These are phyloP conservation scores for Sporothrix brasiliensis DNA, from an alignment of 2,329 filamentous ascomycete species.

Conservation along the genomic window DNA sequence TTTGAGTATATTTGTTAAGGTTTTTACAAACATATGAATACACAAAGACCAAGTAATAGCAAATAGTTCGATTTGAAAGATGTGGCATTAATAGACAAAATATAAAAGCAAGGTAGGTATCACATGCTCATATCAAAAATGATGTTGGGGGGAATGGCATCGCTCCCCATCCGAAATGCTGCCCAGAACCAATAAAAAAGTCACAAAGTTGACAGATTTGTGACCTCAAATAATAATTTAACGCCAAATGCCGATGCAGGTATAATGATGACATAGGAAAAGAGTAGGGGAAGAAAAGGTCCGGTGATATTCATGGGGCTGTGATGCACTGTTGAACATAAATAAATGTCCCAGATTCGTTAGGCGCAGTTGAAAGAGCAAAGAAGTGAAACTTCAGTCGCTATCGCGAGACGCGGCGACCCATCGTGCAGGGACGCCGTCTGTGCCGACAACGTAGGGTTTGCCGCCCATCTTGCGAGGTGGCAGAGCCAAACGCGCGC, in stretches of 20 bases:
- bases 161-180: slow-evolving; percentile 22
- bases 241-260: slow-evolving; percentile 22
- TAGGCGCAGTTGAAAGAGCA: not conserved
- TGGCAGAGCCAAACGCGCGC: slow-evolving; percentile 69
- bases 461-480: slow-evolving; percentile 60
- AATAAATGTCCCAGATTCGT: slow-evolving; percentile 3
- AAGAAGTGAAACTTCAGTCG: not conserved
- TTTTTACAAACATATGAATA: not conserved
- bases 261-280: slow-evolving; percentile 21
- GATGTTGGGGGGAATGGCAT: not conserved
- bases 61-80: not conserved
- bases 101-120: slow-evolving; percentile 18
- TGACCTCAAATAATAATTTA: not conserved
- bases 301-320: not conserved
- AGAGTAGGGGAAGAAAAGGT: not conserved
- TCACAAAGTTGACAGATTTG: not conserved
- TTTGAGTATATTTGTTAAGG: too few species aligned
- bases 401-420: slow-evolving; percentile 27
- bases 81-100: not conserved
- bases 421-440: slow-evolving; percentile 65
- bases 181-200: not conserved
- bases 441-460: slow-evolving; percentile 59
- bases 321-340: not conserved
- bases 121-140: slow-evolving; percentile 24
- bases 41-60: not conserved